These are phyloP conservation scores for Camelina neglecta DNA, from an alignment of 345 rosid genomes.

Conservation along the genomic window DNA sequence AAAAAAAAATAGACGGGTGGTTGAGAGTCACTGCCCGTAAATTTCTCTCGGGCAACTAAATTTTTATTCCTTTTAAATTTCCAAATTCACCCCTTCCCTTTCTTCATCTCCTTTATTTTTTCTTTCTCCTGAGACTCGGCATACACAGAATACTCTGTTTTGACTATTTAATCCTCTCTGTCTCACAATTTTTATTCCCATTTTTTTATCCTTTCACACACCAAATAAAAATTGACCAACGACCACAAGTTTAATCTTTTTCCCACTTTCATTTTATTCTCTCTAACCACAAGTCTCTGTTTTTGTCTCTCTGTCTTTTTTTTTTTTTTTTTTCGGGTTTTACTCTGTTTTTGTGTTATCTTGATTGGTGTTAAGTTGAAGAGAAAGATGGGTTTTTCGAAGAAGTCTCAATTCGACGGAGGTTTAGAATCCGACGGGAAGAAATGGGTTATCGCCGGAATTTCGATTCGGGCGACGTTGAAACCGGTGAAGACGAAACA, in stretches of 20 bases:
- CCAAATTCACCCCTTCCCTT: slow-evolving; percentile 3
- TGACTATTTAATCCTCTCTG: slow-evolving; percentile 37
- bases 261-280: slow-evolving; percentile 26
- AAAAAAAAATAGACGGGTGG: slow-evolving; percentile 43
- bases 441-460: slow-evolving; percentile 85
- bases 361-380: not conserved
- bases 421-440: slow-evolving; percentile 63
- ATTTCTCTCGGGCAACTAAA: slow-evolving; percentile 53
- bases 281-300: slow-evolving; percentile 24
- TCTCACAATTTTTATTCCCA: slow-evolving; percentile 28
- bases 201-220: slow-evolving; percentile 10
- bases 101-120: slow-evolving; percentile 34
- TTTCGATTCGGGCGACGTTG: slow-evolving; percentile 59
- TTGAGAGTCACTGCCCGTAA: slow-evolving; percentile 63
- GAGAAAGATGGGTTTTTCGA: slow-evolving; percentile 69
- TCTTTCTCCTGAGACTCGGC: slow-evolving; percentile 29
- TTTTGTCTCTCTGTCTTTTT: not conserved
- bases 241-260: slow-evolving; percentile 19
- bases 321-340: not conserved
- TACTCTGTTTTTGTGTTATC: slow-evolving; percentile 14
- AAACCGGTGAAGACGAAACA: slow-evolving; percentile 71
- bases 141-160: slow-evolving; percentile 14
- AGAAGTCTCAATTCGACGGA: slow-evolving; percentile 63
- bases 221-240: slow-evolving; percentile 19
- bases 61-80: slow-evolving; percentile 5